Evolutionary conservation across 345 rosid species (phyloP), one percentile per base, ranked within the genome.

Genomic region (Rhizophora mangle): DNA sequence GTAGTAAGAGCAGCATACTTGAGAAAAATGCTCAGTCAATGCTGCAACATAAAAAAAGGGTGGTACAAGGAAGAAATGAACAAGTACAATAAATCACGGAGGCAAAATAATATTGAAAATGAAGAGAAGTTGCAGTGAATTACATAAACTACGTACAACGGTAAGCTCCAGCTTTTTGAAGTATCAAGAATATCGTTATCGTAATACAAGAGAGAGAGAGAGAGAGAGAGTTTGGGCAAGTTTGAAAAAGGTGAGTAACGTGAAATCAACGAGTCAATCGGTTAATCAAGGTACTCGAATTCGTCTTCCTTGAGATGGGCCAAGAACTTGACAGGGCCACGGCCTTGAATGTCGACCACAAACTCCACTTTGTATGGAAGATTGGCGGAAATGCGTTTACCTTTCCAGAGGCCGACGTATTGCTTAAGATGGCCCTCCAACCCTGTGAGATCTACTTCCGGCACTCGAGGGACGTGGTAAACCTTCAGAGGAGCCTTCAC

Each of bases 301-400:
- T 95, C 99, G 16, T 88, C 92, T 54, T 90, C 93, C 76, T 78
- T 90, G 68, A 95, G 92, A 85, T 95, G 99, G 30, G 92, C 86
- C 49, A 81, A 79, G 87, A 95, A 92, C 81, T 95, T 95, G 52
- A 95, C 96, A 65, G 81, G 71, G 8, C 96, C 92, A 20, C 91
- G 86, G 60, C 84, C 97, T 76, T 81, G 85, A 39, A 90, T 55
- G 36, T 89, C 87, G 16, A 76, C 73, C 46, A 80, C 68, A 22
- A 95, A 95, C 86, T 87, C 79, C 51, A 92, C 85, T 89, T 87
- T 95, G 75, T 22, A 92, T 20, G 99, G 99, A 26, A 88, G 60
- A 80, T 88, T 90, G 5, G 99, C 96, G 20, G 97, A 92, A 9
- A 95, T 83, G 34, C 76, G 78, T 78, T 85, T 95, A 19, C 93